Evolutionary conservation across 176 grass and related monocot genomes (phyloP).

Genomic region (Neostapfia colusana): DNA sequence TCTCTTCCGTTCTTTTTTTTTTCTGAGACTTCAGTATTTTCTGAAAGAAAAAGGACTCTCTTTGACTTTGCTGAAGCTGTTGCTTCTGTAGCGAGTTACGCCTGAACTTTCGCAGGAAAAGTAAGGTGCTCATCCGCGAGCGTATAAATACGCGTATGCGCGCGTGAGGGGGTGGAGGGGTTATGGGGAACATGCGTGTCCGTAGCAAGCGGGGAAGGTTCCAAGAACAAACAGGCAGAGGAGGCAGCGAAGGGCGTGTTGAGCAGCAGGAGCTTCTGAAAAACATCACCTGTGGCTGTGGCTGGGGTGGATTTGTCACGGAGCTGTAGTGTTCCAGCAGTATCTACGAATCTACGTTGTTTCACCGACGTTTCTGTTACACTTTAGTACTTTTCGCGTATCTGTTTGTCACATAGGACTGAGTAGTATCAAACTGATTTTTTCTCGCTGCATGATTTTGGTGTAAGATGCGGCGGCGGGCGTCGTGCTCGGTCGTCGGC

Average conservation of each 20-base stretch:
- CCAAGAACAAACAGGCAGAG: constrained; percentile 21
- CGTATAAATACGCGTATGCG: constrained; percentile 14
- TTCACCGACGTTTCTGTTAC: constrained; percentile 14
- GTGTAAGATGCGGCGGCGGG: not conserved
- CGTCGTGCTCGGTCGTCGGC: not conserved
- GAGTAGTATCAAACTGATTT: not conserved
- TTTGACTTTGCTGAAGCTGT: not conserved
- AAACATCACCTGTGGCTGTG: constrained; percentile 19
- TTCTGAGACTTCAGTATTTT: not conserved
- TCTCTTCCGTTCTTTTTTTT: not conserved
- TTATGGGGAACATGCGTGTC: not conserved
- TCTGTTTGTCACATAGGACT: not conserved
- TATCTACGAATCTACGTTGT: not conserved
- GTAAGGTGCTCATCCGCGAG: not conserved
- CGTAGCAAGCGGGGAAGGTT: constrained; percentile 1
- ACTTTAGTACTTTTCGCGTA: not conserved
- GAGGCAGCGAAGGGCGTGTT: constrained; percentile 6
- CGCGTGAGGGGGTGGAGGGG: not conserved
- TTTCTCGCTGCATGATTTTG: not conserved
- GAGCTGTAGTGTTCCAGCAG: constrained; percentile 1
- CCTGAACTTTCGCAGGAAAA: not conserved
- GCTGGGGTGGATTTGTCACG: constrained; percentile 3
- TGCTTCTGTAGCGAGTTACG: not conserved
- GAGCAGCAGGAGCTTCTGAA: constrained; percentile 4
- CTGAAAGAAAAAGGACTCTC: not conserved